Evolutionary conservation across 495 filamentous ascomycete genomes (phyloP).

Genomic region (Extremus antarcticus): DNA sequence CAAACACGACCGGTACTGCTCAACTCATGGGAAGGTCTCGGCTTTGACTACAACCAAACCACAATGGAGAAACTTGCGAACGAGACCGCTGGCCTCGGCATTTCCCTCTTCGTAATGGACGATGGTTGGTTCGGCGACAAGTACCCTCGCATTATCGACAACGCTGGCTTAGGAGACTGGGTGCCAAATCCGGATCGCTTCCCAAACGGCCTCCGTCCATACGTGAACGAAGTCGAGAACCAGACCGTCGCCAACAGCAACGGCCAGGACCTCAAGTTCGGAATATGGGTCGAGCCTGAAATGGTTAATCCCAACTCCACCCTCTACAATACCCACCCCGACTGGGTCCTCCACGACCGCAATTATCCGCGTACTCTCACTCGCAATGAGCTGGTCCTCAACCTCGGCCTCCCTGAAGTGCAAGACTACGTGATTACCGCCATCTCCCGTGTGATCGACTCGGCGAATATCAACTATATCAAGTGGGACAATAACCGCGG

Average conservation of each 20-base stretch:
- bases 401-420: conserved; percentile 42
- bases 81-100: conserved; percentile 40
- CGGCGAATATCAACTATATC: conserved; percentile 41
- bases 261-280: conserved; percentile 35
- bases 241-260: conserved; percentile 35
- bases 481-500: conserved; percentile 52
- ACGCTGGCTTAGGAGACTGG: conserved; percentile 45
- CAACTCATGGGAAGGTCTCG: conserved; percentile 49
- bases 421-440: conserved; percentile 44
- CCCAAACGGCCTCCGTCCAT: conserved; percentile 38
- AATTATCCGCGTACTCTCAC: conserved; percentile 39
- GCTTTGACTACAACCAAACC: conserved; percentile 38
- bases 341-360: conserved; percentile 45
- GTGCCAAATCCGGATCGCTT: conserved; percentile 41
- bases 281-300: conserved; percentile 48
- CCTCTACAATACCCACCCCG: conserved; percentile 43
- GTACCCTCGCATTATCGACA: conserved; percentile 41
- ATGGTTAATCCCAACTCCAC: conserved; percentile 48
- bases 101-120: conserved; percentile 44
- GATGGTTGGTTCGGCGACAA: conserved; percentile 49
- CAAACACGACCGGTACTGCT: conserved; percentile 39
- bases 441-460: conserved; percentile 37
- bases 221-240: conserved; percentile 35
- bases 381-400: conserved; percentile 44
- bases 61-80: conserved; percentile 39